Evolutionary conservation across 2,329 filamentous ascomycete genomes (phyloP), one percentile per base, ranked within the genome.

Genomic region (Fusarium mundagurra): DNA sequence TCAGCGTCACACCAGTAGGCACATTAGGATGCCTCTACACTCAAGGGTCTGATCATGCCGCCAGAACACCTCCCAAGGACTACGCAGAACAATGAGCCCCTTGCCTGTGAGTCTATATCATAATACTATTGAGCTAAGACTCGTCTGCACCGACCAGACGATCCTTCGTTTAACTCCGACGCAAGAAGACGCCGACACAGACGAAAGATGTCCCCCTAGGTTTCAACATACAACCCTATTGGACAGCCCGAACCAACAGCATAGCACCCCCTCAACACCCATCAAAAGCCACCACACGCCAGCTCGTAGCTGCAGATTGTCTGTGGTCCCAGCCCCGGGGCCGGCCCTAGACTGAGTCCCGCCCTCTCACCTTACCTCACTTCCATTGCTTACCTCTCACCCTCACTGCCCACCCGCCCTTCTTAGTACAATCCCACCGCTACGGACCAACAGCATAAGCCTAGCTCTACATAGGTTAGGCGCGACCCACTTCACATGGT

Each of bases 391-490:
- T 24, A 24, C 48, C 48, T 34, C 29, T 29, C 13, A 48, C 48
- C 18, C 50, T 53, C 33, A 36, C 31, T 34, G 12, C n/a, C 24
- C 48, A 34, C 48, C 34, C 24, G 67, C 41, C 36, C 39, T 22
- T 53, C 50, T 60, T 60, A 44, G 45, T 65, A 60, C 61, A 61
- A 65, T 77, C 62, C 72, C 73, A 69, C 64, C 44, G 54, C 61
- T 64, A 67, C 51, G 73, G 75, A 72, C 76, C 76, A 77, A 77
- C 76, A 75, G 65, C 67, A 71, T 50, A 48, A 48, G 61, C 38
- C 67, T 61, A 64, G 67, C 47, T 61, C 69, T 58, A 68, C 36
- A 58, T 48, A 57, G 68, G 65, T 63, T 54, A 64, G 31, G 53
- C 39, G 27, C 58, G 61, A 34, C 58, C 71, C 71, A 68, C 71